Percentiles rank a stretch among this genome's conserved stretches.
Evolutionary conservation across 2,329 filamentous ascomycete species (phyloP).

Genomic region (Fusarium mangiferae): DNA sequence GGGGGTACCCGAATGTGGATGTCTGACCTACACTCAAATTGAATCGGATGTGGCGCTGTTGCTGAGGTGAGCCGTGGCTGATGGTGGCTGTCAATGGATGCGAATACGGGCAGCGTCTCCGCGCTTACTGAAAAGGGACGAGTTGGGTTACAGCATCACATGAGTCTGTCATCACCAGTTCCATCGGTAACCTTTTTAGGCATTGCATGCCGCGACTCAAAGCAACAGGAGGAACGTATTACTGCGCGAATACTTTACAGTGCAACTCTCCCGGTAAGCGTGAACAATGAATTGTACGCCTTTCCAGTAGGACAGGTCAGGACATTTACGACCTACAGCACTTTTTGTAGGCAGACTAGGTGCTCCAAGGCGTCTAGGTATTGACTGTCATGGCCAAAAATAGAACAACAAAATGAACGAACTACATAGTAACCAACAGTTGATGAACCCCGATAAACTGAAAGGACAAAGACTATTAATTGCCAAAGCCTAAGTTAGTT

Average conservation of each 20-base stretch:
- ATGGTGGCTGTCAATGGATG: background rate
- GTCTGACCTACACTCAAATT: background rate
- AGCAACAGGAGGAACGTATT: background rate
- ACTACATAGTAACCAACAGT: background rate
- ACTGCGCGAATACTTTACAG: background rate
- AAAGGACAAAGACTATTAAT: background rate
- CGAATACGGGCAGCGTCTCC: constrained; percentile 1
- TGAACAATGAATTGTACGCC: background rate
- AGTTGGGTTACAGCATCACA: constrained; percentile 29
- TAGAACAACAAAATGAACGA: background rate
- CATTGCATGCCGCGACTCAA: background rate
- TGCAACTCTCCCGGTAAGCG: background rate
- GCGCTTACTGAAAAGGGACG: background rate
- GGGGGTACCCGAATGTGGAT: background rate
- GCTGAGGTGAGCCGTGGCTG: background rate
- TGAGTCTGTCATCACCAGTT: constrained; percentile 18
- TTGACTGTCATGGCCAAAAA: background rate
- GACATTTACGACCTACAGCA: background rate
- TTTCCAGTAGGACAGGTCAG: background rate
- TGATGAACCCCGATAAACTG: background rate
- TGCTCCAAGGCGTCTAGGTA: background rate
- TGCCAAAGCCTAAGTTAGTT: background rate
- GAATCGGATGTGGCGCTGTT: background rate
- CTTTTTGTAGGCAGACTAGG: background rate
- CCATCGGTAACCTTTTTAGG: constrained; percentile 18